Conservation (phyloP, 768 basidiomycete species). For the Boletellus ananiceps region DNA sequence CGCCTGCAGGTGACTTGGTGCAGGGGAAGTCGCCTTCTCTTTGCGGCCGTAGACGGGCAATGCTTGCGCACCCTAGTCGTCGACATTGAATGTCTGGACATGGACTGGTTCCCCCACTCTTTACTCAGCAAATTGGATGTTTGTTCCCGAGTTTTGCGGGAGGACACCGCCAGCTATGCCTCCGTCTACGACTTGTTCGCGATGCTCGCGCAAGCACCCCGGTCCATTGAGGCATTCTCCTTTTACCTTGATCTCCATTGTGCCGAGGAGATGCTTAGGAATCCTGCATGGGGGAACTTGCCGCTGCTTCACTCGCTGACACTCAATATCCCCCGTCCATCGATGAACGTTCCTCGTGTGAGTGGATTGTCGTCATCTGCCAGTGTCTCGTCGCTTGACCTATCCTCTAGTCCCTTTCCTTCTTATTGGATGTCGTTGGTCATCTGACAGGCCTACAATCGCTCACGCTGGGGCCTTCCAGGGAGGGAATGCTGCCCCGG, state of each 20-base stretch:
- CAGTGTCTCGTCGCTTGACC: not conserved
- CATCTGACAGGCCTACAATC: not conserved
- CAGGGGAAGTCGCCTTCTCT: rapidly evolving
- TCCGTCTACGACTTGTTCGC: not conserved
- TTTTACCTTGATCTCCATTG: not conserved
- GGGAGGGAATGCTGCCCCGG: too few species aligned
- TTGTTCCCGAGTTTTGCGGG: too few species aligned
- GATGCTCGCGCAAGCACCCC: not conserved
- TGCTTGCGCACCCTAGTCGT: not conserved
- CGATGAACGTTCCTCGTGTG: not conserved
- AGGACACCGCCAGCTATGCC: too few species aligned
- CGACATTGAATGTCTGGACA: not conserved
- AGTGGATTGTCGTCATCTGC: not conserved
- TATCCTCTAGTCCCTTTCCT: not conserved
- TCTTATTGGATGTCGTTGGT: not conserved
- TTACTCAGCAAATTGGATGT: conserved; percentile 2
- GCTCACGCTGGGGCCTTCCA: not conserved
- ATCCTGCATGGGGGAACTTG: not conserved
- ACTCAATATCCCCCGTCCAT: not conserved
- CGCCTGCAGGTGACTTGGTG: not conserved
- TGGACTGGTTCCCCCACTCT: not conserved
- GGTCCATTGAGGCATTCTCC: conserved; percentile 1
- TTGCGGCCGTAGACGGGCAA: not conserved
- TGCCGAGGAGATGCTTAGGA: not conserved
- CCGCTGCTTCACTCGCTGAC: conserved; percentile 10